Base-by-base conservation (phyloP, 306 rosid genomes). In the Prunus mira region DNA sequence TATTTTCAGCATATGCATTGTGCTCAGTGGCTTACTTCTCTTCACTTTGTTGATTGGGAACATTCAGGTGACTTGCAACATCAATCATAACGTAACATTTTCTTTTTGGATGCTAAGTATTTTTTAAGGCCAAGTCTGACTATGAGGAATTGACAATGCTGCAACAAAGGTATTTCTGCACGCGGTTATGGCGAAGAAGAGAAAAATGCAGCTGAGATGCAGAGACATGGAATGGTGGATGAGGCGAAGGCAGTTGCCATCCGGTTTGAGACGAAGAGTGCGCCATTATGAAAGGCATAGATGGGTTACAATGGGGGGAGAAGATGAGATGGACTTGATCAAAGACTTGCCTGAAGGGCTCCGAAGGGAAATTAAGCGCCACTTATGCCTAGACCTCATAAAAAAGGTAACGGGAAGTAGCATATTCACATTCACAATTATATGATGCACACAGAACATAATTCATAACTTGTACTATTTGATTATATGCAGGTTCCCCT, bases 211-310 rank as follows among this genome's bases (percentile, higher is more conserved):
- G 88, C 86, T 96, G 74, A 88, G 97, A 77, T 89, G 96, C 46
- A 88, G 98, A 10, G 99, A 96, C 85, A 90, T 96, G 96, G 99
- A 96, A 71, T 96, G 99, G 99, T 96, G 99, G 99, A 96, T 96
- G 99, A 86, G 84, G 66, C 80, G 99, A 77, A 90, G 99, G 81
- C 99, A 96, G 85, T 71, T 96, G 69, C 97, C 99, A 0, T 92
- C 97, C 0, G 87, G 82, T 18, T 75, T 96, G 79, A 83, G 97
- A 58, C 89, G 88, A 9, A 86, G 99, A 80, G 99, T 96, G 65
- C 96, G 98, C 27, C 98, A 88, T 83, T 95, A 80, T 46, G 99
- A 96, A 81, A 92, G 93, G 43, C 98, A 96, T 41, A 88, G 90
- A 78, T 96, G 97, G 97, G 89, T 91, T 8, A 83, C 93, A 45